phyloP scores from a whole-genome alignment of 345 rosid species.

The Murraya paniculata region DNA sequence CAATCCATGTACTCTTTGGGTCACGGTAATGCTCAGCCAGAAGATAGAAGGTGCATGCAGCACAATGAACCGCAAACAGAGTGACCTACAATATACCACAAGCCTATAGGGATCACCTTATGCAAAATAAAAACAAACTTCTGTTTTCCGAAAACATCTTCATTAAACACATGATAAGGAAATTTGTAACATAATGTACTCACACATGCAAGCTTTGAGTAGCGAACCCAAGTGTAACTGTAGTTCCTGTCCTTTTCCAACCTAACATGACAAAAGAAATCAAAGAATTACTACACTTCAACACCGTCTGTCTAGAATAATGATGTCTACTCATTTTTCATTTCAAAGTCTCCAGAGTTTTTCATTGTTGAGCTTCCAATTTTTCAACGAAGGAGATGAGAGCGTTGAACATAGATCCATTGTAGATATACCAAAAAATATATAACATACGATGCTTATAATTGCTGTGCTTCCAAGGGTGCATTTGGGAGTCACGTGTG shows the following conservation, averaged over 20 bases:
- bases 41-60: slow-evolving; percentile 67
- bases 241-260: slow-evolving; percentile 81
- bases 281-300: not conserved
- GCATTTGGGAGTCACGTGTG: too few relatives aligned
- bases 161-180: not conserved
- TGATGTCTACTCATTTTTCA: too few relatives aligned
- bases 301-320: not conserved
- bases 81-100: slow-evolving; percentile 49
- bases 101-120: not conserved
- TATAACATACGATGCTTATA: too few relatives aligned
- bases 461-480: too few relatives aligned
- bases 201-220: slow-evolving; percentile 63
- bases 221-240: slow-evolving; percentile 70
- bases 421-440: too few relatives aligned
- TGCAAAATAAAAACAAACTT: not conserved
- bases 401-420: too few relatives aligned
- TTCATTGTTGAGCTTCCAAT: too few relatives aligned
- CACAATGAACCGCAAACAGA: slow-evolving; percentile 69
- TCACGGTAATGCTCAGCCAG: slow-evolving; percentile 46
- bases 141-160: not conserved
- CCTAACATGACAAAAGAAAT: slow-evolving; percentile 29
- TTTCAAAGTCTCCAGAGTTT: too few relatives aligned
- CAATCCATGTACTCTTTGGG: slow-evolving; percentile 62
- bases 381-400: too few relatives aligned
- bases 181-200: slow-evolving; percentile 28